Percentiles rank a stretch among this genome's conserved stretches.
These are phyloP conservation scores for Cordyceps cicadae DNA, from an alignment of 2,329 filamentous ascomycete species.

Conservation along the genomic window DNA sequence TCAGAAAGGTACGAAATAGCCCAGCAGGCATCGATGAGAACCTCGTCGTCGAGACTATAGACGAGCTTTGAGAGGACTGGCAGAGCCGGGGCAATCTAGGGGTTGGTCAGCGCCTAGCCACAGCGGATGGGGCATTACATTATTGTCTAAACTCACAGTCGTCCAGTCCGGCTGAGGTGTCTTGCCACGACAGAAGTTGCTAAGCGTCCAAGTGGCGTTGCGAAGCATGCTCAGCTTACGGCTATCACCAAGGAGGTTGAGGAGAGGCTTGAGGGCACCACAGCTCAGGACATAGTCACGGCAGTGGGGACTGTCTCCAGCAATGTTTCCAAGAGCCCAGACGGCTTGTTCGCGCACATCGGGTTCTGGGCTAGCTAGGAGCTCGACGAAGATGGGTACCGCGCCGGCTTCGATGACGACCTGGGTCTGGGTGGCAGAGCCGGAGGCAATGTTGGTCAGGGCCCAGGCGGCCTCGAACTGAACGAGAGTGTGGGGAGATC, in stretches of 20 bases:
- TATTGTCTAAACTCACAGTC: constrained; percentile 57
- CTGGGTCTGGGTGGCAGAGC: constrained; percentile 93
- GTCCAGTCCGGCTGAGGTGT: constrained; percentile 97
- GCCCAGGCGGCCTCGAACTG: constrained; percentile 99
- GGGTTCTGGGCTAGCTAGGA: constrained; percentile 89
- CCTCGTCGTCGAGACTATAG: constrained; percentile 96
- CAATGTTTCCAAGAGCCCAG: constrained; percentile 98
- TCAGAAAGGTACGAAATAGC: constrained; percentile 98
- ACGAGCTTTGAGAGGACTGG: constrained; percentile 95
- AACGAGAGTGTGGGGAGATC: constrained; percentile 93
- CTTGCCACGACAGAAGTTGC: constrained; percentile 99
- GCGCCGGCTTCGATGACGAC: constrained; percentile 97
- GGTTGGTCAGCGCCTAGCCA: constrained; percentile 18
- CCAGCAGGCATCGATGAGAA: constrained; percentile 98
- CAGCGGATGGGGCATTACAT: neutral
- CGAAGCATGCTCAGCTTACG: constrained; percentile 98
- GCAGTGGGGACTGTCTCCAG: constrained; percentile 94
- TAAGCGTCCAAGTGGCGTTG: constrained; percentile 97
- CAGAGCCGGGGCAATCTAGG: constrained; percentile 83
- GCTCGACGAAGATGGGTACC: constrained; percentile 96
- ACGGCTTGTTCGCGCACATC: constrained; percentile 98
- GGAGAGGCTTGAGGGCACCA: constrained; percentile 82
- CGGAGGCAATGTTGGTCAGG: constrained; percentile 97
- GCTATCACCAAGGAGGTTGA: constrained; percentile 87
- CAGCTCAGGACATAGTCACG: constrained; percentile 91